Evolutionary conservation across 345 rosid species (phyloP), one percentile per base, ranked within the genome.

Genomic region (Carallia pectinifolia): DNA sequence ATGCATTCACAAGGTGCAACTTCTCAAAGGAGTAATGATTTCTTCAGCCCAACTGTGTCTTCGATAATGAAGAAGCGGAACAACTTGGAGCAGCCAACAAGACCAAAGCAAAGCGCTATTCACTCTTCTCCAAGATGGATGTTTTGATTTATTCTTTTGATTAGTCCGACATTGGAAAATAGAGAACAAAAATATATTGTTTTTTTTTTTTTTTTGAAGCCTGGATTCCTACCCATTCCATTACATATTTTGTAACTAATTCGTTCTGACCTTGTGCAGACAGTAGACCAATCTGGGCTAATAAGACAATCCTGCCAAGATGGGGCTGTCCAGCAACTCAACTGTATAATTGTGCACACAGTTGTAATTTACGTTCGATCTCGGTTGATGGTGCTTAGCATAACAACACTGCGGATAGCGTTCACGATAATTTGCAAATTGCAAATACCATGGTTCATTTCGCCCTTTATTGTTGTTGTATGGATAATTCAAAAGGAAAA

Each of bases 21-120:
- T 61, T 89, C 93, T 23, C 97, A 91, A 38, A 85, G 97, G 85
- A 95, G 97, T 71, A 88, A 88, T 61, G 97, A 91, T 87, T 91
- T 84, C 84, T 92, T 67, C 79, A 87, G 89, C 79, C 99, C 97
- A 15, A 95, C 97, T 0, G 92, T 91, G 33, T 87, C 99, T 52
- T 94, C 99, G 0, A 89, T 87, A 76, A 91, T 88, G 97, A 94
- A 94, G 84, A 91, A 91, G 58, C 81, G 89, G 54, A 87, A 70
- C 71, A 81, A 82, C 76, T 66, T 82, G 4, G 93, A 88, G 75
- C 83, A 83, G 79, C 84, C 83, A 12, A 64, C 55, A 37, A 79
- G 67, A 75, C 82, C 86, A 4, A 74, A 75, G 36, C 87, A 55
- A 73, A 85, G 76, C 50, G 86, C 89, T 27, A 85, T 82, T 76